Conservation (phyloP, 2,329 filamentous ascomycete species). For the Hypoxylon sp. region DNA sequence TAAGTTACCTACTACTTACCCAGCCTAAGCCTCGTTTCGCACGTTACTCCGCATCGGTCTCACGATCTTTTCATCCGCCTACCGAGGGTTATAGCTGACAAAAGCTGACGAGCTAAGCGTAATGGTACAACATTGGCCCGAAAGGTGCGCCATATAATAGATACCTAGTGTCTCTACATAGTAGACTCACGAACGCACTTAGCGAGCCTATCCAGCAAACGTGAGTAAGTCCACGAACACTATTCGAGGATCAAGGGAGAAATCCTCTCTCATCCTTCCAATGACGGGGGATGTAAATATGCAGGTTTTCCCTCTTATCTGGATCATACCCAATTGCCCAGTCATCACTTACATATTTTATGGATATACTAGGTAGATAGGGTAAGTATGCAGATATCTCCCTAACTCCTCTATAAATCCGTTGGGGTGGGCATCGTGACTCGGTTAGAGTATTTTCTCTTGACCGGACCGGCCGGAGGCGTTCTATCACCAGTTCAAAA, state of each 20-base stretch:
- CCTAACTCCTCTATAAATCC: too few species aligned
- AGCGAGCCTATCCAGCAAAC: slow-evolving; percentile 26
- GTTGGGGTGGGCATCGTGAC: too few species aligned
- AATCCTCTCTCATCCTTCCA: slow-evolving; percentile 15
- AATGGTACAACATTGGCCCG: slow-evolving; percentile 19
- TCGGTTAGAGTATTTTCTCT: slow-evolving; percentile 5
- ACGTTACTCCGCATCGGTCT: slow-evolving; percentile 20
- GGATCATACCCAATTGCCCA: too few species aligned
- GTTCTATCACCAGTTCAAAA: not conserved
- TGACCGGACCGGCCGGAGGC: slow-evolving; percentile 1
- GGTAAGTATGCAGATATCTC: too few species aligned
- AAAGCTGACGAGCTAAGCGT: slow-evolving; percentile 7
- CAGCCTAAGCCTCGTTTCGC: not conserved
- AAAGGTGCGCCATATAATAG: slow-evolving; percentile 24
- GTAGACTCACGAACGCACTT: slow-evolving; percentile 3
- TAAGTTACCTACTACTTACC: too few species aligned
- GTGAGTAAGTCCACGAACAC: slow-evolving; percentile 26
- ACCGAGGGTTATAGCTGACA: too few species aligned
- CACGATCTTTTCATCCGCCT: slow-evolving; percentile 9
- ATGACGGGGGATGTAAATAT: too few species aligned
- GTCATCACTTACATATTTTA: too few species aligned
- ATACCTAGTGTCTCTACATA: too few species aligned
- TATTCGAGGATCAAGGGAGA: slow-evolving; percentile 24
- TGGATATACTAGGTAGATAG: too few species aligned
- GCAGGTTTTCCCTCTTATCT: too few species aligned